Percentiles rank a stretch among this genome's conserved stretches.
Evolutionary conservation across 208 protist genomes (phyloP).

Genomic region (Kentomonas sorsogonicus): DNA sequence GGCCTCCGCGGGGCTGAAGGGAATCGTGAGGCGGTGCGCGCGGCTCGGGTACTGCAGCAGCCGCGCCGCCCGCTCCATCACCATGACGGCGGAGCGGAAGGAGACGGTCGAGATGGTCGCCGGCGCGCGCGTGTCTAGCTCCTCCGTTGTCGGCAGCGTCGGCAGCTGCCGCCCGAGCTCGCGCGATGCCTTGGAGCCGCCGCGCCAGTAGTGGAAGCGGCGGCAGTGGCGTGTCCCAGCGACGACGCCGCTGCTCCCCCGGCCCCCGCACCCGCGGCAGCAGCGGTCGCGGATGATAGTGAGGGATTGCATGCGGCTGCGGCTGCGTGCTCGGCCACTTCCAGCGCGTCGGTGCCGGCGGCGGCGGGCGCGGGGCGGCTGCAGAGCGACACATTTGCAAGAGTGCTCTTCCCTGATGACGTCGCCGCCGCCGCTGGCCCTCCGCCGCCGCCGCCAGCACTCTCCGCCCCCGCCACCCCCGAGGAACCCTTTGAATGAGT

Average conservation of each 20-base stretch:
- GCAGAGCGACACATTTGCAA: constrained; percentile 69
- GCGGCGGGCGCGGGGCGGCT: constrained; percentile 52
- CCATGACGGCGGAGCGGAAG: constrained; percentile 57
- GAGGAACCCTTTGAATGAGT: neutral
- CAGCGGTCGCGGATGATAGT: neutral
- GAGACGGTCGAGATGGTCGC: constrained; percentile 48
- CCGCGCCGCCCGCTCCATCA: constrained; percentile 62
- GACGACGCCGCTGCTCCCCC: neutral
- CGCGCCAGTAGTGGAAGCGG: no score
- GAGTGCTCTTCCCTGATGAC: constrained; percentile 23
- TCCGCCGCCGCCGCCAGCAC: constrained; percentile 5
- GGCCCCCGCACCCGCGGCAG: neutral
- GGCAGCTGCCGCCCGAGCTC: neutral
- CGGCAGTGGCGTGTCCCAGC: neutral
- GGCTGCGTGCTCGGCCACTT: constrained; percentile 10
- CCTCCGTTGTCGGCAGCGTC: constrained; percentile 16
- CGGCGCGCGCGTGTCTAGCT: constrained; percentile 5
- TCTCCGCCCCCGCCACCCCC: neutral
- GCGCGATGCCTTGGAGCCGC: no score
- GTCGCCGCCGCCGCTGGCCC: constrained; percentile 15
- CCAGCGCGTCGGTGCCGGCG: constrained; percentile 51
- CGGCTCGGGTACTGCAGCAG: constrained; percentile 36
- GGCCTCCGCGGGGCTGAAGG: constrained; percentile 66
- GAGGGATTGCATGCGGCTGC: constrained; percentile 10
- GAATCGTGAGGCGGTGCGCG: constrained; percentile 33